Evolutionary conservation across 164 flowering plant genomes (phyloP).

Genomic region (Aristolochia fimbriata): DNA sequence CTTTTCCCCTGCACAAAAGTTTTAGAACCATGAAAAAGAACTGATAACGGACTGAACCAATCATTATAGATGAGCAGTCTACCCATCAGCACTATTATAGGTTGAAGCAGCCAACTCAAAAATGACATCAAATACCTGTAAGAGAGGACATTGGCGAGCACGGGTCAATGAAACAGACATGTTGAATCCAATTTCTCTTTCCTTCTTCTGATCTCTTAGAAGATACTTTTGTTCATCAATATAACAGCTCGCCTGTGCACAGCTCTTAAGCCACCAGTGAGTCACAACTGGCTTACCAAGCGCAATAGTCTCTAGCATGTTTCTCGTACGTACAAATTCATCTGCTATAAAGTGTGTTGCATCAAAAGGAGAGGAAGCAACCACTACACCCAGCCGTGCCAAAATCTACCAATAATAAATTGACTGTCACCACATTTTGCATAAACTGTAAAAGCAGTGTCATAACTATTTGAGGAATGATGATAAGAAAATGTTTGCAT

Average conservation of each 20-base stretch:
- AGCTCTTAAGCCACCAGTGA: slow-evolving; percentile 78
- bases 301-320: slow-evolving; percentile 96
- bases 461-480: background rate
- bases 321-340: slow-evolving; percentile 80
- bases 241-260: slow-evolving; percentile 70
- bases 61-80: background rate
- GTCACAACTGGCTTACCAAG: slow-evolving; percentile 82
- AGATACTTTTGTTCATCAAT: slow-evolving; percentile 77
- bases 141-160: slow-evolving; percentile 61
- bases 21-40: background rate
- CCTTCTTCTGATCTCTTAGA: slow-evolving; percentile 78
- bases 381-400: slow-evolving; percentile 45
- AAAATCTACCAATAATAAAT: slow-evolving; percentile 34
- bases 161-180: slow-evolving; percentile 68
- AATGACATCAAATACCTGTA: slow-evolving; percentile 28
- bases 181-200: slow-evolving; percentile 78
- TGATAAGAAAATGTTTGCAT: background rate
- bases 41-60: background rate
- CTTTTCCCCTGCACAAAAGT: slow-evolving; percentile 49
- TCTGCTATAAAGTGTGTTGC: slow-evolving; percentile 91
- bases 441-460: background rate
- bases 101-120: background rate
- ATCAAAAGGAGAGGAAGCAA: slow-evolving; percentile 51
- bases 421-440: background rate
- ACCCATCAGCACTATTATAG: background rate